Evolutionary conservation across 2,329 filamentous ascomycete genomes (phyloP), one percentile per base, ranked within the genome.

Genomic region (Colletotrichum graminicola): DNA sequence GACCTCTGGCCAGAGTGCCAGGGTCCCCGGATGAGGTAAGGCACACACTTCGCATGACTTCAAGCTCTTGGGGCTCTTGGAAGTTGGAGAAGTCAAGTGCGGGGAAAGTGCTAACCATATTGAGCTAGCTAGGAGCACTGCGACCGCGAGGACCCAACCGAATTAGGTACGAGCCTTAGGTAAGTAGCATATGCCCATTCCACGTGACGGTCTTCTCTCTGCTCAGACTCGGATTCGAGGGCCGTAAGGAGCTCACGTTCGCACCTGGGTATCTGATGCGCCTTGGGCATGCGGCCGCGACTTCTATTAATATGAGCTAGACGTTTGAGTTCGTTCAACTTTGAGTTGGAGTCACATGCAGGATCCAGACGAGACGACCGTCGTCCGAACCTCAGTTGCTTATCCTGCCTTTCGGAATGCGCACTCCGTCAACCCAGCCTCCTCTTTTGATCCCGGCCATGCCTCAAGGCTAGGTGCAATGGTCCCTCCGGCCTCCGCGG

Each of bases 51-150:
- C 12, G 36, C 36, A 39, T 12, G 36, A 39, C 39, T 41, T 16
- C 14, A 18, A 14, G 14, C 39, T 41, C 39, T 66, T 69, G 67
- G 62, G 55, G 62, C 66, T 47, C 62, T 56, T 49, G 56, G 47
- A 51, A 62, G 57, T 71, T 62, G 68, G 68, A 71, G 68, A 71
- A 71, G 54, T 47, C 62, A 45, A 47, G 68, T 71, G 68, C 64
- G 68, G 68, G 68, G 49, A 62, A 71, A 41, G 36, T 52, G 41
- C 63, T 67, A 12, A 51, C 43, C 59, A 29, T 26, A 49, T 4
- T 26, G 29, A 51, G 32, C 21, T 2, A 23, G 47, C 47, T 11
- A 18, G 14, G 39, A 41, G 11, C 36, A 49, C n/a, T 12, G 21
- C 18, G 6, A 49, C 5, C 32, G n/a, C 34, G 29, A 11, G 21